Conservation (phyloP, 2,329 filamentous ascomycete species). For the Didymella sp. region DNA sequence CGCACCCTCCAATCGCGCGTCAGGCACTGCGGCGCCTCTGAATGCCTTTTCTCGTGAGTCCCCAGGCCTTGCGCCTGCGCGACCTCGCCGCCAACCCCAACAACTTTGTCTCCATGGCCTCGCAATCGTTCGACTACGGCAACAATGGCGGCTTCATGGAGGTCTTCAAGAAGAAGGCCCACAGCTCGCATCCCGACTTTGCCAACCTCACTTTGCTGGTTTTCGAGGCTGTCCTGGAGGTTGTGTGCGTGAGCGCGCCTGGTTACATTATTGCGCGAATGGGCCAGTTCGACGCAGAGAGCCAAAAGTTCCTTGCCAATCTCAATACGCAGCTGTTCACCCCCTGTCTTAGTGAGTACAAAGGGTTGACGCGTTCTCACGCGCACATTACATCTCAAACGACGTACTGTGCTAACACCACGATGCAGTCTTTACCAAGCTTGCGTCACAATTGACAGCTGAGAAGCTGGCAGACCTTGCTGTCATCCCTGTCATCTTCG, state of each 20-base stretch:
- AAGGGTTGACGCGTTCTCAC: neutral
- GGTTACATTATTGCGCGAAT: slow-evolving; percentile 90
- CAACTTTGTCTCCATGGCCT: slow-evolving; percentile 45
- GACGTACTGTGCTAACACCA: slow-evolving; percentile 13
- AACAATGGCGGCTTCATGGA: slow-evolving; percentile 38
- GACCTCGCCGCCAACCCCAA: slow-evolving; percentile 28
- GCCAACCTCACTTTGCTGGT: slow-evolving; percentile 78
- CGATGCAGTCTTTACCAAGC: slow-evolving; percentile 85
- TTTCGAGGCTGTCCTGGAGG: slow-evolving; percentile 92
- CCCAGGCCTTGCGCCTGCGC: slow-evolving; percentile 49
- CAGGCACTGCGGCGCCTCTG: slow-evolving; percentile 17
- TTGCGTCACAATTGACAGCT: slow-evolving; percentile 90
- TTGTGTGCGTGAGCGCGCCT: slow-evolving; percentile 91
- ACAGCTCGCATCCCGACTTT: slow-evolving; percentile 67
- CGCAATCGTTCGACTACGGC: slow-evolving; percentile 42
- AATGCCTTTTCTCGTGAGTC: slow-evolving; percentile 43
- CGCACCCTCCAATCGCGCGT: slow-evolving; percentile 23
- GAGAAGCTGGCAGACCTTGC: slow-evolving; percentile 89
- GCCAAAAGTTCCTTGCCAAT: slow-evolving; percentile 96
- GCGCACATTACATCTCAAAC: neutral
- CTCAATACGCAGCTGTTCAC: slow-evolving; percentile 97
- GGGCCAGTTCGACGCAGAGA: slow-evolving; percentile 93
- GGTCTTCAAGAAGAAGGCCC: slow-evolving; percentile 45
- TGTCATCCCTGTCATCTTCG: slow-evolving; percentile 94
- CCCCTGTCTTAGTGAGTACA: slow-evolving; percentile 80